Base-by-base conservation (phyloP, 768 basidiomycete species). In the Lentinula lateritia region DNA sequence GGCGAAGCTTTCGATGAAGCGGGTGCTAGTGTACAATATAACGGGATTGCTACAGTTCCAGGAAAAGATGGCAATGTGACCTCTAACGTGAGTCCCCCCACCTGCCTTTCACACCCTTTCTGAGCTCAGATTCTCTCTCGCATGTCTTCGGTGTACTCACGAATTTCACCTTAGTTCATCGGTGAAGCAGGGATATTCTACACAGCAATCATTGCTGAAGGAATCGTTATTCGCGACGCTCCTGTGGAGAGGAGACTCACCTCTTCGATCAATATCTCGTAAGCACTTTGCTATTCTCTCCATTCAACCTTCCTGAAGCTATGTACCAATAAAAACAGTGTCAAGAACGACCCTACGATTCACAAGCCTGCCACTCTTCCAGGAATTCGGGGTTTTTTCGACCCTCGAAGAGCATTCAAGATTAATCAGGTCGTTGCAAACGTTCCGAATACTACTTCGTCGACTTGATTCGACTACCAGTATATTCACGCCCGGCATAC, bases 261-360 rank as follows among this genome's bases (percentile, higher is more conserved):
- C 0, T 77, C 76, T 3, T 79, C 78, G 6, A 28, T 80, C 38
- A 80, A 80, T 41, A 63, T 78, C 1, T 68, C 70, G 78, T 79
- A 68, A 63, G 76, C 64, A 5, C 8, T 58, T 18, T 64, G 46
- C 8, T 60, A 55, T 28, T 41, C 63, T 5, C 56, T 34, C 3
- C 28, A 52, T 41, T 38, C 18, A 9, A 46, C 45, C 6, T 59
- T 59, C 28, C 32, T 20, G 16, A 23, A 35, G 16, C 36, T 15
- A 23, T 23, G 23, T 23, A 28, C 28, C 28, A 3, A 16, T n/a
- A 12, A 23, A 39, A 20, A 28, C 48, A 60, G 58, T 20, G 52
- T 50, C 16, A 34, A 50, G 54, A 38, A 57, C n/a, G 16, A 42
- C 5, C 16, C n/a, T 35, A 43, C 9, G 20, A 2, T 54, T 3